Percentiles rank a stretch among this genome's conserved stretches.
phyloP scores from a whole-genome alignment of 345 rosid species.

The Syzygium oleosum region DNA sequence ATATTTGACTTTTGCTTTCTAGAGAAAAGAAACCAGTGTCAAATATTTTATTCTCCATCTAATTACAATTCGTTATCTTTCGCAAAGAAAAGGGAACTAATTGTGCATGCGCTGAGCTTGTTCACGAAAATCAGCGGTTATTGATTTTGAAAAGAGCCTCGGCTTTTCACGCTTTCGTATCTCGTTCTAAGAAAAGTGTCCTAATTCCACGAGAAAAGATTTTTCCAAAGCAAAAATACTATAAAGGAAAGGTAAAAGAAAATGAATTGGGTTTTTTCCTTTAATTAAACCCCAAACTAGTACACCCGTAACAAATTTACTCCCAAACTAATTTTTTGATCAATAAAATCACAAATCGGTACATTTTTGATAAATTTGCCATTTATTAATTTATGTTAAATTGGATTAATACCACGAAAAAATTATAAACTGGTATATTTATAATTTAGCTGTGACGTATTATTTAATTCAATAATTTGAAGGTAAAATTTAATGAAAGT shows the following conservation, averaged over 20 bases:
- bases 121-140: neutral
- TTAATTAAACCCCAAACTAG: neutral
- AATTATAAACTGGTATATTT: too few relatives aligned
- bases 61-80: neutral
- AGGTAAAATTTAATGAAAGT: too few relatives aligned
- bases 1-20: neutral
- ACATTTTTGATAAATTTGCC: neutral
- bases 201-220: neutral
- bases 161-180: neutral
- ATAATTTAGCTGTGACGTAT: too few relatives aligned
- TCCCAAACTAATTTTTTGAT: fast-evolving
- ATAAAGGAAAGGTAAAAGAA: neutral
- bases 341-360: fast-evolving
- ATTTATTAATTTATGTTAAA: too few relatives aligned
- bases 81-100: neutral
- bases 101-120: neutral
- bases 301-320: neutral
- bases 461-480: too few relatives aligned
- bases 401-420: too few relatives aligned
- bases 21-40: neutral
- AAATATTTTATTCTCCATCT: neutral
- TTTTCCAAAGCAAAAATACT: neutral
- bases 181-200: neutral
- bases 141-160: neutral
- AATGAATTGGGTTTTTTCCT: neutral